These are phyloP conservation scores for Hypholoma sublateritium DNA, from an alignment of 768 basidiomycete species.

Conservation along the genomic window DNA sequence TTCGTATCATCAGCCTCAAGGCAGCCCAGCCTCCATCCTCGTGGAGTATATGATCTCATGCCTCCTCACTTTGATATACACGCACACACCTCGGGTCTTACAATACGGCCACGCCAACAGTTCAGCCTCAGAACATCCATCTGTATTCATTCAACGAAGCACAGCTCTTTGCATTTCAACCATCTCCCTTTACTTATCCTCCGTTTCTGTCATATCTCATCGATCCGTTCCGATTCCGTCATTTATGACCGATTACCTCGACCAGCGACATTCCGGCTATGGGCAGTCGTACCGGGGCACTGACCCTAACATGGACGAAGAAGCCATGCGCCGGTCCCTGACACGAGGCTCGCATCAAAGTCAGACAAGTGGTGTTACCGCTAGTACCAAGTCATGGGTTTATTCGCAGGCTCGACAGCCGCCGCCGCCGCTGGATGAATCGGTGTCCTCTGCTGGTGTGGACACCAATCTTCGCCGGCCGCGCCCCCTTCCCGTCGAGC, in stretches of 20 bases:
- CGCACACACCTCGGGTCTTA: not conserved
- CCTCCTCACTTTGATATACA: not conserved
- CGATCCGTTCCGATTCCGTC: not conserved
- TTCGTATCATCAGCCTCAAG: slow-evolving; percentile 1
- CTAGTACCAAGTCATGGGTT: slow-evolving; percentile 40
- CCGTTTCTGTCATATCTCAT: not conserved
- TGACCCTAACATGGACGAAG: slow-evolving; percentile 19
- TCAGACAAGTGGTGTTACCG: slow-evolving; percentile 19
- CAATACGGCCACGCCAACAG: not conserved
- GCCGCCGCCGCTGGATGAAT: slow-evolving; percentile 21
- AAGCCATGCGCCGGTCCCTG: slow-evolving; percentile 18
- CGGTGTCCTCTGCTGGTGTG: slow-evolving; percentile 5
- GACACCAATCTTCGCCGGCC: slow-evolving; percentile 20
- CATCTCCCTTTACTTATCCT: not conserved
- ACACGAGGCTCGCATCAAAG: slow-evolving; percentile 27
- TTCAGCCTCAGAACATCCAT: not conserved
- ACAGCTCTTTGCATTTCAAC: slow-evolving; percentile 1
- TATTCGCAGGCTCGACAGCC: slow-evolving; percentile 30
- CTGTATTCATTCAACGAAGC: not conserved
- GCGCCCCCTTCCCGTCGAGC: slow-evolving; percentile 29
- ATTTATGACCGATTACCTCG: slow-evolving; percentile 24
- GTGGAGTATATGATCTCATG: slow-evolving; percentile 1
- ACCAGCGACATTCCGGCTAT: slow-evolving; percentile 14
- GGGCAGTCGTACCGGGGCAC: slow-evolving; percentile 13
- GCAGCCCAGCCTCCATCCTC: slow-evolving; percentile 5